Evolutionary conservation across 495 filamentous ascomycete genomes (phyloP).

Genomic region (Poronia punctata): DNA sequence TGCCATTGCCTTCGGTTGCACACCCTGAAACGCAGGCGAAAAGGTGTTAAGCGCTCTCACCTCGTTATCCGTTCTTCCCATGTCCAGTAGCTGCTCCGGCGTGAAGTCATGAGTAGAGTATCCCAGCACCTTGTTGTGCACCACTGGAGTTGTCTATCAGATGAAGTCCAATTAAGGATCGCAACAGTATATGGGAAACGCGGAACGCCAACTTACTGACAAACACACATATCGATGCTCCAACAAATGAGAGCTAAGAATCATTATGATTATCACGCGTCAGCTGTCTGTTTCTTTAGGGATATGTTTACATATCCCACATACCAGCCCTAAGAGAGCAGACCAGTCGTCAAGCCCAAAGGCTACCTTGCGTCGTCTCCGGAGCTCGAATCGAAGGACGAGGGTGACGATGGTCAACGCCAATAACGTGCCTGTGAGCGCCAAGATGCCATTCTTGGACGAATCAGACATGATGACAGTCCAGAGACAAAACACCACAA

Average conservation of each 20-base stretch:
- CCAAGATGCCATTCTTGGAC: conserved; percentile 8
- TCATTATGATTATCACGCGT: no score
- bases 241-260: conserved; percentile 1
- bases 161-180: not conserved
- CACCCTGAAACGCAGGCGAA: not conserved
- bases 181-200: not conserved
- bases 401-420: conserved; percentile 5
- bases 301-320: no score
- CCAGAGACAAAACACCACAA: not conserved
- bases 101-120: conserved; percentile 5
- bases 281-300: no score
- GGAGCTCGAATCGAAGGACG: conserved; percentile 15
- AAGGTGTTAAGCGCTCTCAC: not conserved
- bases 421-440: conserved; percentile 3
- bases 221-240: conserved; percentile 1
- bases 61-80: conserved; percentile 6
- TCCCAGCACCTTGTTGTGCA: conserved; percentile 5
- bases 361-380: conserved; percentile 7
- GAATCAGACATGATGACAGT: conserved; percentile 6
- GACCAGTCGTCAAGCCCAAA: conserved; percentile 23
- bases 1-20: not conserved
- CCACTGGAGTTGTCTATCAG: conserved; percentile 1
- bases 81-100: not conserved
- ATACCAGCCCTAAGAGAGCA: conserved; percentile 13
- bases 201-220: conserved; percentile 1